Conservation (phyloP, 257 asterid species). For the Lycium ferocissimum region DNA sequence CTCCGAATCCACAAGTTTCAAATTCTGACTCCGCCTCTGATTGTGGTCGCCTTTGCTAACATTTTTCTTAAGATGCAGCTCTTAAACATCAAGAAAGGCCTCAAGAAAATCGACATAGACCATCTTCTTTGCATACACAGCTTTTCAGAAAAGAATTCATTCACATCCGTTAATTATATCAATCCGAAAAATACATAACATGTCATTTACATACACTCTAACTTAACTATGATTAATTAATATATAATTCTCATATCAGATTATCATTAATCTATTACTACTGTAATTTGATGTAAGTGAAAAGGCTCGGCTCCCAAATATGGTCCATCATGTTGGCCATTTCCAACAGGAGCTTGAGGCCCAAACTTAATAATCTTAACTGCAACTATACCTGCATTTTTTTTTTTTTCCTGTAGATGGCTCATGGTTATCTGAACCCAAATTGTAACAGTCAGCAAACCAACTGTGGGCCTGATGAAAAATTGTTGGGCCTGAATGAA, state of each 20-base stretch:
- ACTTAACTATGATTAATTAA: not conserved
- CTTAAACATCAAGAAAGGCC: not conserved
- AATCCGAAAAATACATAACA: not conserved
- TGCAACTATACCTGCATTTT: not conserved
- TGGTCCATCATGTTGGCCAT: not conserved
- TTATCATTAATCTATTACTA: not conserved
- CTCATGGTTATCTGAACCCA: not conserved
- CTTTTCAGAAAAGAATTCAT: not conserved
- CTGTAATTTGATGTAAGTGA: not conserved
- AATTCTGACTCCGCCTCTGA: no score
- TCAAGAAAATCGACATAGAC: not conserved
- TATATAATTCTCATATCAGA: no score
- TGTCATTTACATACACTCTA: not conserved
- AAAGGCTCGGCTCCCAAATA: not conserved
- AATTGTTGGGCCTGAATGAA: not conserved
- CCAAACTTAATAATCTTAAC: not conserved
- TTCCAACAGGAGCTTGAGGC: not conserved
- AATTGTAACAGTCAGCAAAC: not conserved
- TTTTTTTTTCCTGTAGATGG: not conserved
- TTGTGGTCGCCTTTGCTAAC: not conserved
- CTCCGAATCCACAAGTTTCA: no score
- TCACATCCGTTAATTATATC: no score
- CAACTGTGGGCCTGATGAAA: not conserved
- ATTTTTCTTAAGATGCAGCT: not conserved
- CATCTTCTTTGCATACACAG: not conserved